Base-by-base conservation (phyloP, 805 yeast genomes). In the Ogataea polymorpha region DNA sequence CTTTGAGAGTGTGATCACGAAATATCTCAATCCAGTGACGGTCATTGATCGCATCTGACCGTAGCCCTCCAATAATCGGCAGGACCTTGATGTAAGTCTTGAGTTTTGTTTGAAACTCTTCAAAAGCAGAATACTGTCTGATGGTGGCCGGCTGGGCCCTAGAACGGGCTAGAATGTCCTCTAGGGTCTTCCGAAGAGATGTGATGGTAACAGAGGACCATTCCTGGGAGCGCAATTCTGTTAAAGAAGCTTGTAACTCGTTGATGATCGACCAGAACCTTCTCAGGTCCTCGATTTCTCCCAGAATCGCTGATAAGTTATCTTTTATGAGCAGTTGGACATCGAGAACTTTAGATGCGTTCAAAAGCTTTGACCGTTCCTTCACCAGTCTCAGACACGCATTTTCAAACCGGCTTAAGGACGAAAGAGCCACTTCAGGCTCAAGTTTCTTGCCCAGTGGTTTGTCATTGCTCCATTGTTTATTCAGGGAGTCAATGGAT, bases 61-160 rank as follows among this genome's bases (percentile, higher is more conserved):
- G 75, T 41, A 87, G 61, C 3, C 72, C 74, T 2, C 58, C 46
- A 1, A 83, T 26, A 6, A 70, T 29, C 1, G 72, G 57, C 27
- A 65, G 56, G 21, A 70, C 53, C 41, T 68, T 63, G 11, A 74
- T 49, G 32, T 70, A 51, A 2, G 58, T 56, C 34, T 74, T 74
- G 7, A 84, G 57, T 1, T 49, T 46, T 7, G 55, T 57, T 46
- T 78, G 79, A n/a, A 82, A 66, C 14, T 72, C 71, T 46, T 76
- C 81, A 56, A 81, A 82, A 0, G 90, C 89, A 0, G 79, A 66
- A 56, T 86, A 83, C 46, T 79, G 88, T 6, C 86, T 69, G 18
- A 82, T 68, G 12, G 74, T 68, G 0, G 70, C 60, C 0, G 91
- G 86, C 63, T 81, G 68, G 0, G 71, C 50, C 38, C 80, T 69